Percentiles rank a stretch among this genome's conserved stretches.
Evolutionary conservation across 176 grass and related monocot species (phyloP).

Genomic region (Rhynchospora breviuscula): DNA sequence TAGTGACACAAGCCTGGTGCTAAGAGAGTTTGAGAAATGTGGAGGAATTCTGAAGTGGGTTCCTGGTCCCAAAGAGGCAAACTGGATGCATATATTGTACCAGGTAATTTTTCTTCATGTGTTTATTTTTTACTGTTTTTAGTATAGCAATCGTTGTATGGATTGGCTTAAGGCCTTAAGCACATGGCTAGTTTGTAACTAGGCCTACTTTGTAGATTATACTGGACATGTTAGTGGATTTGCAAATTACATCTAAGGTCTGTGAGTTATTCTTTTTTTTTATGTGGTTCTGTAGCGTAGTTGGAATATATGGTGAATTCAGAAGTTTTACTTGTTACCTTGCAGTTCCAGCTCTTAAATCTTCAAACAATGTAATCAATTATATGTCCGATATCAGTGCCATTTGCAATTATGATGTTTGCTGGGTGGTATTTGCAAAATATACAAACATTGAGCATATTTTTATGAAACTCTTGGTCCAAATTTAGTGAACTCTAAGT

Average conservation of each 20-base stretch:
- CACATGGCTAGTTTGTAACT: neutral
- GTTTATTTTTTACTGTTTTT: neutral
- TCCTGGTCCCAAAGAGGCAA: constrained; percentile 68
- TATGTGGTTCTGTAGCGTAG: neutral
- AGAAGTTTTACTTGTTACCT: neutral
- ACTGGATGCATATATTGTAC: constrained; percentile 90
- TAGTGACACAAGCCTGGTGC: constrained; percentile 65
- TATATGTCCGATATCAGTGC: neutral
- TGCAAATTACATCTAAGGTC: neutral
- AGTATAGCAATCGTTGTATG: neutral
- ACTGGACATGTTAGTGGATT: neutral
- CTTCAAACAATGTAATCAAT: neutral
- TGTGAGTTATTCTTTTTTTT: neutral
- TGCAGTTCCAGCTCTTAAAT: neutral
- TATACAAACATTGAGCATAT: neutral
- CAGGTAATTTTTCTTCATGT: constrained; percentile 37
- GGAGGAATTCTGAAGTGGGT: constrained; percentile 64
- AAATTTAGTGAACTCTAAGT: neutral
- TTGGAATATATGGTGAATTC: neutral
- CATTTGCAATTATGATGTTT: neutral
- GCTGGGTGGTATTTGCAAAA: neutral
- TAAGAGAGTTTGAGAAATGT: constrained; percentile 93
- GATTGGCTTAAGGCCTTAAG: neutral
- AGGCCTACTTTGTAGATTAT: neutral
- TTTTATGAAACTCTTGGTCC: neutral